Evolutionary conservation across 1,139 yeast species (phyloP).

Genomic region (Yamadazyma conglobata): DNA sequence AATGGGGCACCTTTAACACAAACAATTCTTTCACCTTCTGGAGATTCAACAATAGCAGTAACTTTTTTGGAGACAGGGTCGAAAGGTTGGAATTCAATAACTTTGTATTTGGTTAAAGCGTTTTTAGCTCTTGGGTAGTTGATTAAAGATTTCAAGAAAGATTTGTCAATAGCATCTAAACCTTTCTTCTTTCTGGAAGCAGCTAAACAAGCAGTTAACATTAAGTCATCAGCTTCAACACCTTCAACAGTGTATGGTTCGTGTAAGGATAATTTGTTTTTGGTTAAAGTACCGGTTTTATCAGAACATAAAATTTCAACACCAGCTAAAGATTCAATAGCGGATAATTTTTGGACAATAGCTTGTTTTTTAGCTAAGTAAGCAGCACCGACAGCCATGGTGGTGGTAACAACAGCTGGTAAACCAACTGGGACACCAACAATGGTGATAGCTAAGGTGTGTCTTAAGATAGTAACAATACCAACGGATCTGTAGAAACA

Average conservation of each 20-base stretch:
- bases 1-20: slow-evolving; percentile 99
- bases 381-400: slow-evolving; percentile 99
- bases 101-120: slow-evolving; percentile 93
- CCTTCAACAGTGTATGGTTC: slow-evolving; percentile 99
- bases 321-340: slow-evolving; percentile 98
- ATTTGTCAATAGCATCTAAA: slow-evolving; percentile 96
- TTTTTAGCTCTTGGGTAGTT: slow-evolving; percentile 90
- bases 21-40: slow-evolving; percentile 93
- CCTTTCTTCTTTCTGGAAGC: slow-evolving; percentile 99
- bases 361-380: slow-evolving; percentile 98
- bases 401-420: slow-evolving; percentile 98
- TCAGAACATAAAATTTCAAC: slow-evolving; percentile 98
- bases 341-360: slow-evolving; percentile 96
- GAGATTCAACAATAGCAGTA: slow-evolving; percentile 90
- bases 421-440: slow-evolving; percentile 99
- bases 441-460: slow-evolving; percentile 93
- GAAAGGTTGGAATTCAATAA: slow-evolving; percentile 93
- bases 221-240: slow-evolving; percentile 94
- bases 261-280: slow-evolving; percentile 92
- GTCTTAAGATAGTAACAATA: slow-evolving; percentile 89
- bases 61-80: slow-evolving; percentile 98
- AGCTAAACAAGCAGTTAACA: slow-evolving; percentile 98
- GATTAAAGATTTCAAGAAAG: slow-evolving; percentile 89
- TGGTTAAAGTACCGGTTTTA: slow-evolving; percentile 98
- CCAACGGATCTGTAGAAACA: slow-evolving; percentile 91